Evolutionary conservation across 768 basidiomycete species (phyloP), one percentile per base, ranked within the genome.

Genomic region (Collybia sp.): DNA sequence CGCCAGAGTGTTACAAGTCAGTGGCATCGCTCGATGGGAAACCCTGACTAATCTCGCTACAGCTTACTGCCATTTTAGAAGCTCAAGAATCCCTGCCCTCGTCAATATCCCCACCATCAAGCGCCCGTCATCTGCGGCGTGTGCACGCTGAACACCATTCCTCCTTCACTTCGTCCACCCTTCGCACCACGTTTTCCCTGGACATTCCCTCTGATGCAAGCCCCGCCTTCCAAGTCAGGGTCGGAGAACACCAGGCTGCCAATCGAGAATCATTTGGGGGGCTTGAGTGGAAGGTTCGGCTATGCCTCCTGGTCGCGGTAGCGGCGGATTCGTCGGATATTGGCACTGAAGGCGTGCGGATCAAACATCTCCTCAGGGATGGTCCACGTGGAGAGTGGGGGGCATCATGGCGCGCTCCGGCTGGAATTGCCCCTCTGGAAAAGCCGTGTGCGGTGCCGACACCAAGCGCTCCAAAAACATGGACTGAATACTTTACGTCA

Each of bases 181-280:
- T 83, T 0, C 83, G 93, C 19, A 83, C 89, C 25, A 83, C 87
- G 0, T 97, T 98, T 66, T 71, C 85, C 12, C 78, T 99, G 2
- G 93, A 94, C 58, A 94, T 99, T 47, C 95, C 94, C 0, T 81
- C 86, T 1, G 95, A 96, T 47, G 91, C 86, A 0, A 87, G 89
- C 43, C 93, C 95, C 0, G 85, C 84, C 0, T 97, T 97, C 65
- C 73, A 82, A 43, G 70, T 93, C 1, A 68, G 72, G 42, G 71
- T 85, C 5, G 76, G 78, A 30, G 57, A 59, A 15, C 55, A 49
- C 15, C 55, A 53, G 6, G 45, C 56, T 5, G 40, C 30, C 5
- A 44, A 48, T 20, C 55, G 52, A 32, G 57, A 56, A 17, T 55
- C 68, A 0, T 25, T 25, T 25, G 93, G 95, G 8, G 95, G 94